A percentile compares a stretch with the other conserved stretches of the same genome.
Conservation (phyloP, 345 rosid species). For the Eucalyptus guilfoylei region DNA sequence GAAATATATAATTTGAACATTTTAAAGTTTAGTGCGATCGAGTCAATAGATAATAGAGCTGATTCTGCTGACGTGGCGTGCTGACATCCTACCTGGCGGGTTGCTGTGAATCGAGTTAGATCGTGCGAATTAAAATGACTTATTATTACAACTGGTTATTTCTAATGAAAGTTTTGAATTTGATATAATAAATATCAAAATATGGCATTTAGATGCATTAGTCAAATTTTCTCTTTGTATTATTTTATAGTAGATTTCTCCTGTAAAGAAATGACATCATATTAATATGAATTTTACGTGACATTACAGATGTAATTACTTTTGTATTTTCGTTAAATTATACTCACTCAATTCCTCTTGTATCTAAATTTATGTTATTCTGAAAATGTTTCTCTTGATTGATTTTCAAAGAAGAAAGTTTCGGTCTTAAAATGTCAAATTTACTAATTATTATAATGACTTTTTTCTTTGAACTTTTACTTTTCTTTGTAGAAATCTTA, state of each 20-base stretch:
- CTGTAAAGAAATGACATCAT: accelerated
- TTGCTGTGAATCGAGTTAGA: no score
- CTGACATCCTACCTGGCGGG: neutral
- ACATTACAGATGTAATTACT: neutral
- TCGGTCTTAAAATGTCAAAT: no score
- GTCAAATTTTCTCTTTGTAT: neutral
- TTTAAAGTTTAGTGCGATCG: neutral
- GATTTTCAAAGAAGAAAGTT: no score
- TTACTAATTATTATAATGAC: no score
- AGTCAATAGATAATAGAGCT: neutral
- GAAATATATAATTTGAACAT: neutral
- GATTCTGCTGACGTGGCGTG: neutral
- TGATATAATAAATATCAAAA: neutral
- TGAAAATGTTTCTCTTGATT: no score
- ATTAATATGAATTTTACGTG: neutral
- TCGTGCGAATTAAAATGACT: no score
- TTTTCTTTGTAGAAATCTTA: no score
- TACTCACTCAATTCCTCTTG: accelerated
- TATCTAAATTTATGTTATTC: no score
- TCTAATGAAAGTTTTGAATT: neutral
- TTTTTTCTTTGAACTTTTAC: no score
- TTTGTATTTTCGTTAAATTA: neutral
- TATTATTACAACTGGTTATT: accelerated
- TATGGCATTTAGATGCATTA: neutral
- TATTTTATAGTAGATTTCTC: neutral